Percentiles rank a stretch among this genome's conserved stretches.
phyloP scores from a whole-genome alignment of 2,329 filamentous ascomycete species.

The Pseudocercospora pini-densiflorae region DNA sequence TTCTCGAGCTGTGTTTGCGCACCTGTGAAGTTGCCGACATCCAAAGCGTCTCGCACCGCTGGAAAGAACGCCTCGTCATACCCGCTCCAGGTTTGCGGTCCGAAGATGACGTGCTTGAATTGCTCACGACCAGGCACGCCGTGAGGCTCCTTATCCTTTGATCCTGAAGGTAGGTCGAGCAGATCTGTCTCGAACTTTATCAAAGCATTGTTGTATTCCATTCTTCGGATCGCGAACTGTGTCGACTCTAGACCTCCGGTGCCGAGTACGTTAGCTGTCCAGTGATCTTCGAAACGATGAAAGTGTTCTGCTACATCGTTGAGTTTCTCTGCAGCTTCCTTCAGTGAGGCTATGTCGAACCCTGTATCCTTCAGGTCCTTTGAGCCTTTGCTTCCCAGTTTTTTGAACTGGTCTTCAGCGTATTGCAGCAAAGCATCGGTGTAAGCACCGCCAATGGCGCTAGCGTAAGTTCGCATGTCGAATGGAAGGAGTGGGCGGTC shows the following conservation, averaged over 20 bases:
- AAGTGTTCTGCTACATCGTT: conserved; percentile 67
- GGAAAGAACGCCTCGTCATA: conserved; percentile 75
- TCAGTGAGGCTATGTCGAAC: conserved; percentile 63
- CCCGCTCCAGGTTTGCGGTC: conserved; percentile 76
- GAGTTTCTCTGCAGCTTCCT: conserved; percentile 66
- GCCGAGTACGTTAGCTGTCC: conserved; percentile 73
- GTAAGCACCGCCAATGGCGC: conserved; percentile 64
- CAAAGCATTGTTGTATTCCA: conserved; percentile 79
- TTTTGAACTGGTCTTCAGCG: conserved; percentile 40
- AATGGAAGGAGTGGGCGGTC: conserved; percentile 83
- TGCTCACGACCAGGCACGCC: conserved; percentile 80
- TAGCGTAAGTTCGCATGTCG: conserved; percentile 75
- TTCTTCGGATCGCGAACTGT: conserved; percentile 67
- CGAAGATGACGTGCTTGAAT: conserved; percentile 92
- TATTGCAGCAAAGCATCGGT: conserved; percentile 69
- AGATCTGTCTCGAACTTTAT: conserved; percentile 80
- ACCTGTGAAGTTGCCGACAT: conserved; percentile 69
- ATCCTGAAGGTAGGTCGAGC: conserved; percentile 67
- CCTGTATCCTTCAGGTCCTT: conserved; percentile 45
- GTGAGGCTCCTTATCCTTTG: conserved; percentile 22
- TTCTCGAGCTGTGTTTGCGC: conserved; percentile 72
- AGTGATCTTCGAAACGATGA: conserved; percentile 74
- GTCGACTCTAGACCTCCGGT: conserved; percentile 75
- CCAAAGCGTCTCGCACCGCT: conserved; percentile 80
- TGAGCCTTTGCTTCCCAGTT: conserved; percentile 13